A percentile compares a stretch with the other conserved stretches of the same genome.
phyloP scores from a whole-genome alignment of 2,329 filamentous ascomycete genomes.

The Zopfia rhizophila region DNA sequence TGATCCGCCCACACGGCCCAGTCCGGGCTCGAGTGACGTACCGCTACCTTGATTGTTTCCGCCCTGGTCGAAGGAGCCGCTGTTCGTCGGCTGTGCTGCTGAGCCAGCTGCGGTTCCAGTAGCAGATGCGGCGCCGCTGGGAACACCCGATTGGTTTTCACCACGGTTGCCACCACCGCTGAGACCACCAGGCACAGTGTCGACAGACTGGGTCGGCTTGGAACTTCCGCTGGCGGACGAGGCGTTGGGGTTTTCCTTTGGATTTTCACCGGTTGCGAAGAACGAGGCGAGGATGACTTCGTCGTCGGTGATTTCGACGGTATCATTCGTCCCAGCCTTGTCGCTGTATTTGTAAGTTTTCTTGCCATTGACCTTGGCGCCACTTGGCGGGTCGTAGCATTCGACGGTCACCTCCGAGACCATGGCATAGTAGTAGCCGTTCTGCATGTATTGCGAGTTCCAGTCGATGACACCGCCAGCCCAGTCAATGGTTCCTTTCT shows the following conservation, averaged over 20 bases:
- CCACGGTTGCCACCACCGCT: slow-evolving; percentile 60
- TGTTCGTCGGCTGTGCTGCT: slow-evolving; percentile 17
- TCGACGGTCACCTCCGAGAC: slow-evolving; percentile 81
- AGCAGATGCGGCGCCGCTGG: slow-evolving; percentile 17
- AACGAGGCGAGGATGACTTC: slow-evolving; percentile 81
- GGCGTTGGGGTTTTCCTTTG: slow-evolving; percentile 57
- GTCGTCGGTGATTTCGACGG: slow-evolving; percentile 79
- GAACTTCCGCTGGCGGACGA: slow-evolving; percentile 40
- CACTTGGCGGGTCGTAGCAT: slow-evolving; percentile 86
- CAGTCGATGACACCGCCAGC: slow-evolving; percentile 92
- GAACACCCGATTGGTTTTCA: slow-evolving; percentile 24
- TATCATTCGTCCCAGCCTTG: slow-evolving; percentile 74
- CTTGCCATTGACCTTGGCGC: slow-evolving; percentile 67
- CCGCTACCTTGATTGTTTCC: slow-evolving; percentile 30
- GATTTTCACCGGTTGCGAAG: slow-evolving; percentile 81
- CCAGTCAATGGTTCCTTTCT: slow-evolving; percentile 87
- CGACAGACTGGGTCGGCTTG: slow-evolving; percentile 44
- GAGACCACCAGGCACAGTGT: slow-evolving; percentile 67
- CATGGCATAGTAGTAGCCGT: slow-evolving; percentile 89
- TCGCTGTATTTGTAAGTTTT: slow-evolving; percentile 81
- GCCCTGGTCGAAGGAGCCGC: slow-evolving; percentile 37
- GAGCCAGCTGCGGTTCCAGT: slow-evolving; percentile 18
- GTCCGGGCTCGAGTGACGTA: slow-evolving; percentile 32
- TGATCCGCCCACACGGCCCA: slow-evolving; percentile 43
- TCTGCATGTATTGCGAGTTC: slow-evolving; percentile 81